These are phyloP conservation scores for Raffaelea ambrosiae DNA, from an alignment of 2,329 filamentous ascomycete genomes.

Conservation along the genomic window DNA sequence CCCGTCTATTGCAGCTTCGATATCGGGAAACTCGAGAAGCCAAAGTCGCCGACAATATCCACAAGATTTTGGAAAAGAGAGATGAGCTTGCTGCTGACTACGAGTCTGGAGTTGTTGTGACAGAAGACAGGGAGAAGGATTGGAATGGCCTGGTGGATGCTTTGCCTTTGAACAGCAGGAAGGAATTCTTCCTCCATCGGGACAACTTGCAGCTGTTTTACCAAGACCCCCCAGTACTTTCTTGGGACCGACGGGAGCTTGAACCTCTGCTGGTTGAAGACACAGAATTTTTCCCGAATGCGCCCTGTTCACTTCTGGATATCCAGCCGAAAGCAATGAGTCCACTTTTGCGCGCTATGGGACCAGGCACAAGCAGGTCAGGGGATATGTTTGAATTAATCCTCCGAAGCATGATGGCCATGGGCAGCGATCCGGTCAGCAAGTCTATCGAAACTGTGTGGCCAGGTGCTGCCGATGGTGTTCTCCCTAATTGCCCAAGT, in stretches of 20 bases:
- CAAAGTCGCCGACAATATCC: background rate
- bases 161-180: slow-evolving; percentile 7
- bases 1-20: background rate
- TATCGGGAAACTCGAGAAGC: background rate
- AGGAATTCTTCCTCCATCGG: slow-evolving; percentile 21
- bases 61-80: background rate
- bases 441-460: slow-evolving; percentile 43
- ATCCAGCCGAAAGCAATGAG: slow-evolving; percentile 51
- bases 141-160: slow-evolving; percentile 9
- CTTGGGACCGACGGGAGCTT: slow-evolving; percentile 61
- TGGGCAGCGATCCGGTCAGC: slow-evolving; percentile 25
- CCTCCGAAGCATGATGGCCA: slow-evolving; percentile 29
- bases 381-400: slow-evolving; percentile 48
- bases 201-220: slow-evolving; percentile 48
- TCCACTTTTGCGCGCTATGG: slow-evolving; percentile 37
- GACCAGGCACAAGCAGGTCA: slow-evolving; percentile 27
- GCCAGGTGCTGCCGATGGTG: slow-evolving; percentile 49
- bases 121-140: background rate
- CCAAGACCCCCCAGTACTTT: slow-evolving; percentile 42
- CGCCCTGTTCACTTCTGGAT: slow-evolving; percentile 53
- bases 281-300: slow-evolving; percentile 60
- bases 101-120: slow-evolving; percentile 1
- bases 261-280: slow-evolving; percentile 55
- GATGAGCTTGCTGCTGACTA: slow-evolving; percentile 1
- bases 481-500: slow-evolving; percentile 39